Base-by-base conservation (phyloP, 805 yeast genomes). In the Candida maris region DNA sequence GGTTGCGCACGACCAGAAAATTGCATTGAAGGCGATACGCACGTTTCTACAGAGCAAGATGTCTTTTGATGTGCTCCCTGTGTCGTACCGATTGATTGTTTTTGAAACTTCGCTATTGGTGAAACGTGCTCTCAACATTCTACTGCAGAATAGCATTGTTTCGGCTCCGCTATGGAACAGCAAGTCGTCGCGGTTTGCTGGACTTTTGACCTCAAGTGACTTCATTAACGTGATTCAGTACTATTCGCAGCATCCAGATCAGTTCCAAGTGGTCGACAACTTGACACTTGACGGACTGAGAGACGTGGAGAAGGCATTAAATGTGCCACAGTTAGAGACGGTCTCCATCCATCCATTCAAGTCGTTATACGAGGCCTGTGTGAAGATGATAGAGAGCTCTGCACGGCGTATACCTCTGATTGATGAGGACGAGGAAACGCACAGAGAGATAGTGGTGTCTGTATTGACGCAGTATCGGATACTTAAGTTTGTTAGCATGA, bases 111-210 rank as follows among this genome's bases (percentile, higher is more conserved):
- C 96, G 5, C 67, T 93, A 32, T 66, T 87, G 38, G 95, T 93
- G 25, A 89, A 91, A 62, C 87, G 91, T 57, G 85, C 96, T 4
- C 70, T 93, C 54, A 88, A 87, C 46, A 89, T 94, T 19, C 65
- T 93, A 42, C 68, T 93, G 35, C 97, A 93, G 57, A 93, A 93
- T 61, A 85, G 86, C 57, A 87, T 93, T 53, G 97, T 93, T 21
- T 82, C 95, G 37, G 97, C 97, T 4, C 98, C 99, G 3, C 68
- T 93, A 35, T 93, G 99, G 99, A 85, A 91, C 62, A 82, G 91
- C 40, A 76, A 82, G 54, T 78, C 85, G 12, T 84, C 95, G 12
- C 73, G 84, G 52, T 93, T 93, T 68, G 97, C 97, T 2, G 99
- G 99, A 3, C 73, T 93, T 44, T 68, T 93, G 51, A 93, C 97